phyloP scores from a whole-genome alignment of 179 eudicot genomes.

The Patellifolia procumbens region DNA sequence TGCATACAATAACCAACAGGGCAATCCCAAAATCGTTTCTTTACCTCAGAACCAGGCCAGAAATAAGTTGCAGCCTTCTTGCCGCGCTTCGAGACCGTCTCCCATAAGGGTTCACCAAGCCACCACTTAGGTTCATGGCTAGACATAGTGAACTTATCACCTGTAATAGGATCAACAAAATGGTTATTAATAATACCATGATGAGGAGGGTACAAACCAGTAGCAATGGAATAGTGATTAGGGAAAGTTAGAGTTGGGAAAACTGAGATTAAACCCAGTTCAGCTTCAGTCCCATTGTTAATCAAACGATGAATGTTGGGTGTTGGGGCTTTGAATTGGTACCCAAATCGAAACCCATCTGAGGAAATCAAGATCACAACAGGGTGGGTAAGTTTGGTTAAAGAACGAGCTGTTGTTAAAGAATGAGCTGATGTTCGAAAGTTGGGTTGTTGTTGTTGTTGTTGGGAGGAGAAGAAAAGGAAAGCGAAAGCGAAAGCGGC shows the following conservation, averaged over 20 bases:
- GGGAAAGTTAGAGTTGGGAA: slow-evolving; percentile 92
- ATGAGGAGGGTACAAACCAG: slow-evolving; percentile 73
- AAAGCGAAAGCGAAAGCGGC: slow-evolving; percentile 47
- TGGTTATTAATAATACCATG: slow-evolving; percentile 76
- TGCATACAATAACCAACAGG: slow-evolving; percentile 48
- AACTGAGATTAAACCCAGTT: slow-evolving; percentile 68
- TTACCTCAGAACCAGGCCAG: slow-evolving; percentile 94
- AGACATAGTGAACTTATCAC: slow-evolving; percentile 51
- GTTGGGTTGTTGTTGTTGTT: background rate
- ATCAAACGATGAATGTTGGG: slow-evolving; percentile 72
- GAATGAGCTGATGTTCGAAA: slow-evolving; percentile 29
- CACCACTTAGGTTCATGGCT: slow-evolving; percentile 91
- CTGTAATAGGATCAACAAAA: slow-evolving; percentile 48
- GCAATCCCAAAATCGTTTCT: slow-evolving; percentile 63
- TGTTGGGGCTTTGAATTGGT: slow-evolving; percentile 66
- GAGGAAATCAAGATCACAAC: slow-evolving; percentile 69
- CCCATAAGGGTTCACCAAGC: slow-evolving; percentile 92
- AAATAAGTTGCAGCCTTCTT: slow-evolving; percentile 70
- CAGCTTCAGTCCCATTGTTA: slow-evolving; percentile 72
- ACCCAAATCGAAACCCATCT: slow-evolving; percentile 89
- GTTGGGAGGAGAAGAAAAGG: slow-evolving; percentile 39
- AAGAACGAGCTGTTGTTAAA: slow-evolving; percentile 42
- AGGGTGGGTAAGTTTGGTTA: slow-evolving; percentile 53
- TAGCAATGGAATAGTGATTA: slow-evolving; percentile 79
- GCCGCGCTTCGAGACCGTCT: slow-evolving; percentile 61